These are phyloP conservation scores for Lentithecium fluviatile DNA, from an alignment of 495 filamentous ascomycete genomes.

Conservation along the genomic window DNA sequence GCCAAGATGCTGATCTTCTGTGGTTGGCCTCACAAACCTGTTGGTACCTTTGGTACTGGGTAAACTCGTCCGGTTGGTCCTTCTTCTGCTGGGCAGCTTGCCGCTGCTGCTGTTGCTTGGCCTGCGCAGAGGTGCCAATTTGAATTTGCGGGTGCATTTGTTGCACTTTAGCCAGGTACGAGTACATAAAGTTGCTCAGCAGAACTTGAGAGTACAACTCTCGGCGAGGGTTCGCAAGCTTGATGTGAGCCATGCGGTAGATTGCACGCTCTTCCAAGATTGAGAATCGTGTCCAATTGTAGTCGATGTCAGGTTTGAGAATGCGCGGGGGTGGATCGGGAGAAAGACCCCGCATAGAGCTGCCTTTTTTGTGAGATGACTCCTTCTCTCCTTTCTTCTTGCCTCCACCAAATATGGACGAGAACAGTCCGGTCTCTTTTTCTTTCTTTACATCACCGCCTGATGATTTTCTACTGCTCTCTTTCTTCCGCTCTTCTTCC, in stretches of 20 bases:
- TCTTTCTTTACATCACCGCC: constrained; percentile 78
- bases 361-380: constrained; percentile 65
- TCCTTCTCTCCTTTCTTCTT: constrained; percentile 73
- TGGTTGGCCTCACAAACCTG: constrained; percentile 50
- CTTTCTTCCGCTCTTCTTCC: constrained; percentile 82
- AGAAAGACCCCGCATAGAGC: constrained; percentile 69
- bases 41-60: constrained; percentile 64
- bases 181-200: constrained; percentile 99
- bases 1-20: background rate
- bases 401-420: constrained; percentile 82
- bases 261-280: constrained; percentile 96
- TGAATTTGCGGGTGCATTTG: constrained; percentile 94
- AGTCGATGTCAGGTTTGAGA: constrained; percentile 83
- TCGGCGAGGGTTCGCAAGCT: constrained; percentile 92
- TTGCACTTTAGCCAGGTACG: constrained; percentile 96
- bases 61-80: constrained; percentile 62
- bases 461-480: constrained; percentile 67
- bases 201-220: constrained; percentile 93
- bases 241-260: constrained; percentile 98
- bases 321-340: constrained; percentile 71
- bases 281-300: constrained; percentile 92
- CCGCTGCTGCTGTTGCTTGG: constrained; percentile 62
- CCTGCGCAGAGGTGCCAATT: constrained; percentile 58
- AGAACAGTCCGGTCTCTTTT: constrained; percentile 77
- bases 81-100: constrained; percentile 55